Evolutionary conservation across 2,329 filamentous ascomycete species (phyloP).

Genomic region (Capronia americana): DNA sequence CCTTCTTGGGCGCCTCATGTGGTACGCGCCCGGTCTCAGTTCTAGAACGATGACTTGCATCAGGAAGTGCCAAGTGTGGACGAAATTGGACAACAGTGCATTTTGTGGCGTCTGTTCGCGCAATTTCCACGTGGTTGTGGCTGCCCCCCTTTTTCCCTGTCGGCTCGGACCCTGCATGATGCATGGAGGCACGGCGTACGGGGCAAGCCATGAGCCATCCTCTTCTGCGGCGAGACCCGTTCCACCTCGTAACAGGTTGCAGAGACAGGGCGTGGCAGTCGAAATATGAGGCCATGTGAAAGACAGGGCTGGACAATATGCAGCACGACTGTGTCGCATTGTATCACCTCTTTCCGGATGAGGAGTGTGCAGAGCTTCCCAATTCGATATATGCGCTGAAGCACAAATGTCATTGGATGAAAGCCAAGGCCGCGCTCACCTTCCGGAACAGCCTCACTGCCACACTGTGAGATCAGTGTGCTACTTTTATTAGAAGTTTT

Average conservation of each 20-base stretch:
- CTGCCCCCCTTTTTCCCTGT: constrained; percentile 17
- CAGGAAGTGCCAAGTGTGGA: constrained; percentile 6
- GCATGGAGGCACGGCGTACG: constrained; percentile 7
- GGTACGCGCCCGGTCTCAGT: neutral
- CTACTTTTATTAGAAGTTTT: constrained; percentile 15
- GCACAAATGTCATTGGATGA: neutral
- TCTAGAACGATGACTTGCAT: constrained; percentile 6
- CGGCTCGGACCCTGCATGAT: constrained; percentile 22
- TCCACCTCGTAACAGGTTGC: constrained; percentile 18
- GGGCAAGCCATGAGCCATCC: constrained; percentile 9
- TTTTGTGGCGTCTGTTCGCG: constrained; percentile 32
- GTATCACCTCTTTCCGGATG: neutral
- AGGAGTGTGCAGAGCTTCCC: constrained; percentile 1
- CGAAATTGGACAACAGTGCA: constrained; percentile 17
- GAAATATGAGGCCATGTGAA: neutral
- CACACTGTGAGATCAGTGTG: neutral
- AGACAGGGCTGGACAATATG: neutral
- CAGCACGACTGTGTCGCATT: neutral
- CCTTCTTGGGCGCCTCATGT: neutral
- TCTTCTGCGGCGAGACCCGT: constrained; percentile 29
- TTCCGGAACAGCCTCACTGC: neutral
- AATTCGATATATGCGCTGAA: neutral
- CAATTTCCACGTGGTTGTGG: constrained; percentile 37
- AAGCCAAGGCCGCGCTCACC: neutral
- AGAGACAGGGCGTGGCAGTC: neutral